Evolutionary conservation across 1,284 basidiomycete genomes (phyloP), one percentile per base, ranked within the genome.

Genomic region (Ustilago loliicola): DNA sequence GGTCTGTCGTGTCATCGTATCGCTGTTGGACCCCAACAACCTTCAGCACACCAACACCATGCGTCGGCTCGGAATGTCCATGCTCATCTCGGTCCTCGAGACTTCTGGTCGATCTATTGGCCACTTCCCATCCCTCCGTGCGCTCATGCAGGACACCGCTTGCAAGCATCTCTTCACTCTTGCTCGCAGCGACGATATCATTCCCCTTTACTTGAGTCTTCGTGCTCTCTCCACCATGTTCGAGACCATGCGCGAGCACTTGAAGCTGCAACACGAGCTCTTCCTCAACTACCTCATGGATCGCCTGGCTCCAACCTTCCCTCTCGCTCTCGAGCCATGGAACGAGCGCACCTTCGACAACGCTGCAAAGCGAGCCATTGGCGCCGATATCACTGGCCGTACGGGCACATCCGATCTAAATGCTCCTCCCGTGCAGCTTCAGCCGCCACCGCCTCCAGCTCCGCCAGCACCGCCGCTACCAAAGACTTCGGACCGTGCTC

Each of bases 251-350:
- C 91, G 93, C 6, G 89, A 90, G 56, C 91, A 95, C 81, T 89
- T 99, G 62, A 99, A 98, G 88, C 89, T 96, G n/a, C 97, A 99
- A 85, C 93, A 95, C 83, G 97, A 99, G 85, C 90, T 98, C 17
- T 97, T 96, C 88, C 88, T 99, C 32, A 92, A 94, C 2, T 98
- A 97, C 87, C 92, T 94, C 25, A 92, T 99, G 71, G 96, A 98
- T 85, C 91, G 95, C 23, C 89, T 99, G 6, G 92, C 85, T 32
- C 83, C 86, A 0, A 82, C 82, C 8, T 80, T 81, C 45, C 82
- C 85, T 1, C 65, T 84, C 25, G 71, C 80, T 5, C 71, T 82
- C 17, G 83, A 84, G 62, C 84, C 86, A 0, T 88, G 88, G 77
- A 77, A 64, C 42, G 71, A 67, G 13, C 58, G 58, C 17, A 58